Conservation (phyloP, 2,329 filamentous ascomycete species). For the Ophiostoma sp. region DNA sequence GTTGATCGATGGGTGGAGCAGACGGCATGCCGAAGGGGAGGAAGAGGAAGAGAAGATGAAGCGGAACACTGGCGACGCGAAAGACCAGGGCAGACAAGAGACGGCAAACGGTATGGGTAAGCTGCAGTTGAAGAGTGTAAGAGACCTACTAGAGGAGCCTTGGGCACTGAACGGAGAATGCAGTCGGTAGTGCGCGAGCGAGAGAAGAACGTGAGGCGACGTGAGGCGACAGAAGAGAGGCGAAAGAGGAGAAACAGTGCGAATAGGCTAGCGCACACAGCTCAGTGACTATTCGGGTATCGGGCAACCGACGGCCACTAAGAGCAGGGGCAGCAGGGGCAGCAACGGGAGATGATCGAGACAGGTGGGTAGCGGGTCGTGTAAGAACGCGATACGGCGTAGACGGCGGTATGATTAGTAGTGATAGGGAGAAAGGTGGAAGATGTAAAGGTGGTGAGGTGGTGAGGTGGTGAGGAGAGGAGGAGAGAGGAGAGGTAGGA, state of each 20-base stretch:
- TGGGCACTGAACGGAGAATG: background rate
- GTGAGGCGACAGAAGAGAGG: background rate
- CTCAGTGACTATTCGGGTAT: conserved; percentile 13
- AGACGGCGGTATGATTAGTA: background rate
- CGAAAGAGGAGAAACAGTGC: conserved; percentile 12
- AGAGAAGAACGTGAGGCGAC: background rate
- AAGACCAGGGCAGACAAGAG: background rate
- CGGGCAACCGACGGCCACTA: conserved; percentile 19
- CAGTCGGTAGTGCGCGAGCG: background rate
- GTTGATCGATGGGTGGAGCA: background rate
- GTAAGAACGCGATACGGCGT: conserved; percentile 1
- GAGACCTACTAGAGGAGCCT: background rate
- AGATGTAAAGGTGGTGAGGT: background rate
- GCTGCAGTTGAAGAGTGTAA: background rate
- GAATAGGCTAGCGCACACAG: conserved; percentile 12
- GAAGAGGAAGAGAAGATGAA: background rate
- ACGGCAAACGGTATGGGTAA: too few relatives aligned
- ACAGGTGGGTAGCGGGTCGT: conserved; percentile 1
- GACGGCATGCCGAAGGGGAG: background rate
- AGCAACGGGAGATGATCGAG: conserved; percentile 16
- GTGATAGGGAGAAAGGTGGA: background rate
- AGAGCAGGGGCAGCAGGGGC: conserved; percentile 17
- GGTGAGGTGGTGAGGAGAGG: background rate
- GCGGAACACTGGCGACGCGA: background rate
- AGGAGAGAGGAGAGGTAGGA: background rate